Evolutionary conservation across 1,284 basidiomycete genomes (phyloP).

Genomic region (Sporisorium graminicola): DNA sequence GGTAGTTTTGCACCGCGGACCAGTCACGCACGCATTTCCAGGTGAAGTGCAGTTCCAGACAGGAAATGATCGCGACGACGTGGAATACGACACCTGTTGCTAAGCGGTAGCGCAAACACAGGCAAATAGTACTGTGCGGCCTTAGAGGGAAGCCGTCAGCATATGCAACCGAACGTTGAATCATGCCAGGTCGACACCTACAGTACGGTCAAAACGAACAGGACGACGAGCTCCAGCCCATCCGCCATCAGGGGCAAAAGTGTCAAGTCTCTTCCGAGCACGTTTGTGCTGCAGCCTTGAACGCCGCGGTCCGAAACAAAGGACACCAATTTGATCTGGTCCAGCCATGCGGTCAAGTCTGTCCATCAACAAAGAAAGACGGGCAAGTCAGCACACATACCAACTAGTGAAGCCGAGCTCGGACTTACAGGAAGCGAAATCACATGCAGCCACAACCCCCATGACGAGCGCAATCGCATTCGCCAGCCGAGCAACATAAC

Average conservation of each 20-base stretch:
- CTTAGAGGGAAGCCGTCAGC: background rate
- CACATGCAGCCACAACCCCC: slow-evolving; percentile 25
- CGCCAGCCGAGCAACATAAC: slow-evolving; percentile 9
- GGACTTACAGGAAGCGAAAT: slow-evolving; percentile 33
- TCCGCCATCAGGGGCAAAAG: slow-evolving; percentile 39
- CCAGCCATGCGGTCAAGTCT: slow-evolving; percentile 23
- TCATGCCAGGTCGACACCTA: slow-evolving; percentile 3
- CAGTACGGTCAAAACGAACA: slow-evolving; percentile 27
- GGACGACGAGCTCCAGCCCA: slow-evolving; percentile 17
- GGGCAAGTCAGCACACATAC: too few relatives aligned
- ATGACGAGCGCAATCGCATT: slow-evolving; percentile 40
- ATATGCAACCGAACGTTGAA: too few relatives aligned
- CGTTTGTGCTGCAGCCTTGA: slow-evolving; percentile 17
- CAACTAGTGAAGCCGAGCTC: too few relatives aligned
- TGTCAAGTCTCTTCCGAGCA: slow-evolving; percentile 28
- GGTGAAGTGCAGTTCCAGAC: slow-evolving; percentile 31
- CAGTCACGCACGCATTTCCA: slow-evolving; percentile 46
- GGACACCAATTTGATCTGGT: slow-evolving; percentile 12
- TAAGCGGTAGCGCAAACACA: slow-evolving; percentile 25
- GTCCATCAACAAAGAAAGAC: background rate
- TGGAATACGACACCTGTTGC: slow-evolving; percentile 21
- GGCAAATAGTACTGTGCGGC: slow-evolving; percentile 6
- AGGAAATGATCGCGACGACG: slow-evolving; percentile 16
- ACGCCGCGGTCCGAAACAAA: background rate
- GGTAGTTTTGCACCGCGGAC: slow-evolving; percentile 25